phyloP scores from a whole-genome alignment of 2,329 filamentous ascomycete genomes.

The Penicillium brevicompactum region DNA sequence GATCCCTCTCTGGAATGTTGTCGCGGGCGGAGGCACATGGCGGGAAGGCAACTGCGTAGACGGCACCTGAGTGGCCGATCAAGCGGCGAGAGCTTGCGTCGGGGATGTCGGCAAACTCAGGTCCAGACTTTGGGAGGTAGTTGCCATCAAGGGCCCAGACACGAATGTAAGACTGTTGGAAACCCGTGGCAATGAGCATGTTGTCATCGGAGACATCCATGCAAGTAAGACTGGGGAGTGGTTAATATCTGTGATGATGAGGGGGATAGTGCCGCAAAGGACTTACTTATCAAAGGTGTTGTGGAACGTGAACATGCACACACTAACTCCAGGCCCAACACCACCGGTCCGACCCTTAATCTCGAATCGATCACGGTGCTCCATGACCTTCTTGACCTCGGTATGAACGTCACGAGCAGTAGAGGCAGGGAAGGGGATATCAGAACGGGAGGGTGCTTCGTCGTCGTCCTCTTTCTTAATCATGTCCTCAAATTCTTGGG shows the following conservation, averaged over 20 bases:
- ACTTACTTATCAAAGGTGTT: slow-evolving; percentile 85
- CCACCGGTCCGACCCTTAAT: slow-evolving; percentile 84
- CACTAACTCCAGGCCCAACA: slow-evolving; percentile 78
- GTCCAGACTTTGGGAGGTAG: slow-evolving; percentile 69
- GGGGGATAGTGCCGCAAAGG: slow-evolving; percentile 1
- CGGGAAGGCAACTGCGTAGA: slow-evolving; percentile 89
- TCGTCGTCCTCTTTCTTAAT: slow-evolving; percentile 87
- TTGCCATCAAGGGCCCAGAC: slow-evolving; percentile 90
- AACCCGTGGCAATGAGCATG: slow-evolving; percentile 82
- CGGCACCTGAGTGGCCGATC: slow-evolving; percentile 85
- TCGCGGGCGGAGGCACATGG: slow-evolving; percentile 61
- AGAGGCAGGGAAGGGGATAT: slow-evolving; percentile 84
- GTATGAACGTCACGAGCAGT: slow-evolving; percentile 87
- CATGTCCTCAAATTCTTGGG: slow-evolving; percentile 85
- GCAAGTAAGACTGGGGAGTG: slow-evolving; percentile 70
- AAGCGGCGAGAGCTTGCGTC: slow-evolving; percentile 72
- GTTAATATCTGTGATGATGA: slow-evolving; percentile 21
- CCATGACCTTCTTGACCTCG: slow-evolving; percentile 90
- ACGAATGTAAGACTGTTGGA: slow-evolving; percentile 91
- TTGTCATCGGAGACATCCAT: slow-evolving; percentile 95
- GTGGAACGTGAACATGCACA: slow-evolving; percentile 98
- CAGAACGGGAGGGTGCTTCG: slow-evolving; percentile 75
- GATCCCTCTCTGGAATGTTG: slow-evolving; percentile 39
- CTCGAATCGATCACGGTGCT: slow-evolving; percentile 87
- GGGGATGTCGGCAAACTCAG: slow-evolving; percentile 61